phyloP scores from a whole-genome alignment of 768 basidiomycete genomes.

The Tulasnella calospora region DNA sequence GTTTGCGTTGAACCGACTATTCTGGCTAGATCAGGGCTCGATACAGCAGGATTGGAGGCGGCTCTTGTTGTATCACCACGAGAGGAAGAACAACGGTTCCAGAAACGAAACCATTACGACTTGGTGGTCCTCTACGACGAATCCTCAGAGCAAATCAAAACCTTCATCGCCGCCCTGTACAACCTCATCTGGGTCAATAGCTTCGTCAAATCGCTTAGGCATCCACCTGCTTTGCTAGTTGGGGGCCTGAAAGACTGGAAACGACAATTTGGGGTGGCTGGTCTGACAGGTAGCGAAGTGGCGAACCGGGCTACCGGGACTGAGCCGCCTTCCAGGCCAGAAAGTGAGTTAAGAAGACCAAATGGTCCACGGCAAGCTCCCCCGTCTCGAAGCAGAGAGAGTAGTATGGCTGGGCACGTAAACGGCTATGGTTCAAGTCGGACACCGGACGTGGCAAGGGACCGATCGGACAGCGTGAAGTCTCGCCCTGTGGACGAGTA shows the following conservation, averaged over 20 bases:
- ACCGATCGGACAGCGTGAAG: slow-evolving; percentile 12
- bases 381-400: not conserved
- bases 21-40: slow-evolving; percentile 60
- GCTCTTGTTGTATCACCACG: slow-evolving; percentile 66
- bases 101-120: slow-evolving; percentile 82
- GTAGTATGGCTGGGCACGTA: slow-evolving; percentile 8
- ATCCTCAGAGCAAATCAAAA: slow-evolving; percentile 50
- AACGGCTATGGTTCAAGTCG: not conserved
- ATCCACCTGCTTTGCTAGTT: slow-evolving; percentile 74
- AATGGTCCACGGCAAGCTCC: slow-evolving; percentile 6
- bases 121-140: slow-evolving; percentile 75
- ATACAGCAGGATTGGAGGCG: slow-evolving; percentile 62
- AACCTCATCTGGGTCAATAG: slow-evolving; percentile 68
- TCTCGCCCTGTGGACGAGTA: not conserved
- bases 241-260: slow-evolving; percentile 86
- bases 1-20: slow-evolving; percentile 85
- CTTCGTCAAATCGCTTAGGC: slow-evolving; percentile 61
- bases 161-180: slow-evolving; percentile 52
- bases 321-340: not conserved
- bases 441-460: slow-evolving; percentile 16
- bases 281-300: slow-evolving; percentile 30
- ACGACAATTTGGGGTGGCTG: slow-evolving; percentile 45
- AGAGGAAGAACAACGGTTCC: slow-evolving; percentile 67
- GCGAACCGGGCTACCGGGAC: not conserved
- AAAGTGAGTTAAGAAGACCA: not conserved